Base-by-base conservation (phyloP, 371 early-diverging fungal species). In the Fennellomyces sp. region DNA sequence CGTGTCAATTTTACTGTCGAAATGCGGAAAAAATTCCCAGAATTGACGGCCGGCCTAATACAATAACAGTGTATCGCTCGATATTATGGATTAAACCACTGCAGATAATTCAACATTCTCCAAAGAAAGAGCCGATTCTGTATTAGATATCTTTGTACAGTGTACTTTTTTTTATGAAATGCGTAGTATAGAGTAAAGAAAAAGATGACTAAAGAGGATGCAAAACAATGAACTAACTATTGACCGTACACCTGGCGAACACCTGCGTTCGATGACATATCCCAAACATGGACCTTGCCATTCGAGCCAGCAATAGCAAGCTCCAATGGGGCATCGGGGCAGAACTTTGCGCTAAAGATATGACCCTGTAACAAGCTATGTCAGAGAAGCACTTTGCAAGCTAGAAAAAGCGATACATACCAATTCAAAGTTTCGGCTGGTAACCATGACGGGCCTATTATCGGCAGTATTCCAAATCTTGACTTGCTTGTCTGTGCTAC, bases 401-500 rank as follows among this genome's bases (percentile, higher is more conserved):
- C 13, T 13, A 33, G 8, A 33, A 8, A 33, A 23, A 21, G 23
- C 8, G 2, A 5, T 41, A 66, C 76, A 59, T 69, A 80, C 84
- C 35, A 87, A 73, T 61, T 87, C 92, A 47, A 94, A 82, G 68
- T 95, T 90, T 39, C 94, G 82, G 68, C 87, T 88, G 10, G 92
- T 81, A 1, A 92, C 87, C 86, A 94, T 84, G 53, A 82, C 84
- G 1, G 94, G 94, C 63, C 84, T 78, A 69, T 78, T 78, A 31
- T 90, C 81, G 8, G 84, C 80, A 8, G 93, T 82, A 59, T 89
- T 87, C 99, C 99, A 98, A 42, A 98, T 78, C 80, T 97, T 98
- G 78, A 94, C 89, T 10, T 71, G 70, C 61, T 93, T 91, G 63
- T 98, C 99, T 0, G 87, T 83, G 13, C 93, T 90, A n/a, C 96